Conservation (phyloP, 768 basidiomycete genomes). For the Kwoniella mangroviensis region DNA sequence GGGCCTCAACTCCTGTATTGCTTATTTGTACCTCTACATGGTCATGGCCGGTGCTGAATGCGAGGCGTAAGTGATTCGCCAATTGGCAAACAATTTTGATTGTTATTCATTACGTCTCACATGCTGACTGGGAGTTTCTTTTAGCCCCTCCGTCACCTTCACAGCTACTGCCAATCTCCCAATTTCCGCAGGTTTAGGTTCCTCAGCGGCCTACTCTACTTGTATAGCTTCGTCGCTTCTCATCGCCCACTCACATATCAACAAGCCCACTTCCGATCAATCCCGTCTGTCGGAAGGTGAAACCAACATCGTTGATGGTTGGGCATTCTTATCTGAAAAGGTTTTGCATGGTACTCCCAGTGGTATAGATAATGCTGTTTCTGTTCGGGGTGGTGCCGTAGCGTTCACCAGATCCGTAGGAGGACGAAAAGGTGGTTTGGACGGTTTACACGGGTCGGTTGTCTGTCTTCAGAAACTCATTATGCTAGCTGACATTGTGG, state of each 20-base stretch:
- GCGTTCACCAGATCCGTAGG: constrained; percentile 83
- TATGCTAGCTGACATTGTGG: not conserved
- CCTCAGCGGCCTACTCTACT: constrained; percentile 92
- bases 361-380: constrained; percentile 94
- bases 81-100: not conserved
- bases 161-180: constrained; percentile 85
- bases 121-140: not conserved
- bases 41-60: constrained; percentile 64
- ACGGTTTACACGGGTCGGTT: constrained; percentile 79
- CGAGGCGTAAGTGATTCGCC: constrained; percentile 63
- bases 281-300: constrained; percentile 67
- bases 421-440: constrained; percentile 76
- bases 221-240: constrained; percentile 82
- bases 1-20: constrained; percentile 63
- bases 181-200: constrained; percentile 93
- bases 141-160: constrained; percentile 67
- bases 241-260: constrained; percentile 72
- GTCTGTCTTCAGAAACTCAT: not conserved
- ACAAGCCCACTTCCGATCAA: constrained; percentile 39
- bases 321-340: constrained; percentile 95
- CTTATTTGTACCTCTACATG: constrained; percentile 95
- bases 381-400: constrained; percentile 89
- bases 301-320: constrained; percentile 83
- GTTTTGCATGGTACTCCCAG: constrained; percentile 96
- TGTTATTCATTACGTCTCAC: not conserved